phyloP scores from a whole-genome alignment of 257 asterid genomes.

The Lycium ferocissimum region DNA sequence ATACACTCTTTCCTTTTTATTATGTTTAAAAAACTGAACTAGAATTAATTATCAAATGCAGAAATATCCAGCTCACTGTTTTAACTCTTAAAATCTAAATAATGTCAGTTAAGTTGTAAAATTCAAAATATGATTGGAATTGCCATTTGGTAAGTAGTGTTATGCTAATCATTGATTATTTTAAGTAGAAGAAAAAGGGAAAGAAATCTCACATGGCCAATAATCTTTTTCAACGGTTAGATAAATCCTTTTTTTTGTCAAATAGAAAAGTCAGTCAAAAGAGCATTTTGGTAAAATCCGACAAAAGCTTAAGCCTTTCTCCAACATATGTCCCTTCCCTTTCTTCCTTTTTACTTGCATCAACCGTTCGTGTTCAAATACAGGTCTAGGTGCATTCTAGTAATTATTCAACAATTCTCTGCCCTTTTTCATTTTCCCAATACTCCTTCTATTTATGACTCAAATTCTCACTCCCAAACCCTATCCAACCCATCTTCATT shows the following conservation, averaged over 20 bases:
- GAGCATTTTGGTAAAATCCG: conserved; percentile 74
- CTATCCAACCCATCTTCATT: conserved; percentile 18
- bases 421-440: not conserved
- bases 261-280: conserved; percentile 76
- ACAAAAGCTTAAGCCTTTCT: conserved; percentile 64
- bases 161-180: conserved; percentile 35
- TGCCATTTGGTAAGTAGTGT: not conserved
- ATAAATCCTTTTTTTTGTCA: conserved; percentile 47
- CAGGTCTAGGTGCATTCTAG: conserved; percentile 38
- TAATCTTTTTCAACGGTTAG: conserved; percentile 66
- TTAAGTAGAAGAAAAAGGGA: conserved; percentile 37
- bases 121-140: not conserved
- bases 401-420: conserved; percentile 33
- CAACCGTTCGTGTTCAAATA: conserved; percentile 55
- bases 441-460: conserved; percentile 39
- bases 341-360: conserved; percentile 42
- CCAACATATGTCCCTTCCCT: conserved; percentile 60
- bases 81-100: not conserved
- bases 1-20: too few relatives aligned
- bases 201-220: conserved; percentile 43
- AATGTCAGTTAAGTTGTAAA: not conserved
- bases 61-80: not conserved
- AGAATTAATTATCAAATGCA: not conserved
- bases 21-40: not conserved
- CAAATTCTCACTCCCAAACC: conserved; percentile 28